phyloP scores from a whole-genome alignment of 1,284 basidiomycete genomes.

The Inonotus obliquus region DNA sequence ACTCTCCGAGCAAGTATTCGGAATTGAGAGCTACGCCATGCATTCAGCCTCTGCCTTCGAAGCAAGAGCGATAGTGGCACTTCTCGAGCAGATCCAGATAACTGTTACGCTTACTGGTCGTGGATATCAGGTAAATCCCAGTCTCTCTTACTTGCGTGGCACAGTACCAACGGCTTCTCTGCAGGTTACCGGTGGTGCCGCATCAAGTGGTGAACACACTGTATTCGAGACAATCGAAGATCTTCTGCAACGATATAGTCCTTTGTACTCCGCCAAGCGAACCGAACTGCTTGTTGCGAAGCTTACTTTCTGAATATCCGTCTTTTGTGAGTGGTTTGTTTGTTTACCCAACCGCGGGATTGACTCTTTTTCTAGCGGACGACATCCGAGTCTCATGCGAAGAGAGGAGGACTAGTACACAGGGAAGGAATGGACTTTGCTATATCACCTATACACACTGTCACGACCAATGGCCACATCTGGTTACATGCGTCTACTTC shows the following conservation, averaged over 20 bases:
- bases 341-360: neutral
- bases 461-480: neutral
- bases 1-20: slow-evolving; percentile 55
- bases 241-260: slow-evolving; percentile 48
- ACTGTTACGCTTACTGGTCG: slow-evolving; percentile 43
- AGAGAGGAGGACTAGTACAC: neutral
- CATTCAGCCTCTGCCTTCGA: slow-evolving; percentile 34
- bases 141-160: neutral
- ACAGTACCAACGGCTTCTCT: neutral
- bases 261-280: slow-evolving; percentile 41
- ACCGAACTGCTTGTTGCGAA: slow-evolving; percentile 44
- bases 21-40: slow-evolving; percentile 45
- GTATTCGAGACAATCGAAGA: slow-evolving; percentile 54
- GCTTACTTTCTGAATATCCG: slow-evolving; percentile 25
- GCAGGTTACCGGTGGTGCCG: slow-evolving; percentile 6
- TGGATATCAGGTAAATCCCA: slow-evolving; percentile 45
- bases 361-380: neutral
- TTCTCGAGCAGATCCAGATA: slow-evolving; percentile 49
- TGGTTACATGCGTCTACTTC: neutral
- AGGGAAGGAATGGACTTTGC: neutral
- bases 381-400: neutral
- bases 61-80: slow-evolving; percentile 47
- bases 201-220: slow-evolving; percentile 19
- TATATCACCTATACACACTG: neutral
- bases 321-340: neutral